Base-by-base conservation (phyloP, 2,329 filamentous ascomycete species). In the Sporothrix inflata region DNA sequence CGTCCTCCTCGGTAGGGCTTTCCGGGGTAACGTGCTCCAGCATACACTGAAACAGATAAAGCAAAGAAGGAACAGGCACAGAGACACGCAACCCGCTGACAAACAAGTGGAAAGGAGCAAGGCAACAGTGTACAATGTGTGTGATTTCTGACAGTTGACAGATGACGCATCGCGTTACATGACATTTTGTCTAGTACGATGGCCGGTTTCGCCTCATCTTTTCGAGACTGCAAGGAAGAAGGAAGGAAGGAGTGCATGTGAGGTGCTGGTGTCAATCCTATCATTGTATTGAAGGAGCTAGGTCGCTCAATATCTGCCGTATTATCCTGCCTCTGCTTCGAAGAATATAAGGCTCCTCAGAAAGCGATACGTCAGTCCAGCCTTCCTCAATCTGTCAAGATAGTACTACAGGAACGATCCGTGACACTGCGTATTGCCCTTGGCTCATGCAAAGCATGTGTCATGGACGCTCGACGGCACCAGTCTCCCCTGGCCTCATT, bases 81-180 rank as follows among this genome's bases (percentile, higher is more conserved):
- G 7, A 34, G 55, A 34, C 16, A 40, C 8, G 30, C 16, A 38
- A 12, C 16, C 55, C 30, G 55, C 55, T 11, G 55, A 21, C 21
- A 14, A 49, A 49, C 27, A 19, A 49, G 19, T 1, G n/a, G 42
- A 69, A n/a, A 57, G 6, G 5, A 60, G 21, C 47, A 30, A 42
- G 9, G 51, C 6, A 19, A 49, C 6, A 30, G 11, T 4, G 49
- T 45, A 70, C 57, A 45, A 53, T 53, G 66, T 12, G 21, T 30
- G 65, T 60, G 67, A 61, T 42, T 63, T 63, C 57, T 72, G 71
- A 70, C 71, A 70, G 67, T 61, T 72, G 57, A 49, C n/a, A 45
- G 57, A 61, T 65, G 71, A 57, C 55, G 24, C 30, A 8, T 34
- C 34, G 27, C 16, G 63, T 49, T 49, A 38, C 27, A 34, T 9